Evolutionary conservation across 2,329 filamentous ascomycete species (phyloP), one percentile per base, ranked within the genome.

Genomic region (Lachnellula subtilissima): DNA sequence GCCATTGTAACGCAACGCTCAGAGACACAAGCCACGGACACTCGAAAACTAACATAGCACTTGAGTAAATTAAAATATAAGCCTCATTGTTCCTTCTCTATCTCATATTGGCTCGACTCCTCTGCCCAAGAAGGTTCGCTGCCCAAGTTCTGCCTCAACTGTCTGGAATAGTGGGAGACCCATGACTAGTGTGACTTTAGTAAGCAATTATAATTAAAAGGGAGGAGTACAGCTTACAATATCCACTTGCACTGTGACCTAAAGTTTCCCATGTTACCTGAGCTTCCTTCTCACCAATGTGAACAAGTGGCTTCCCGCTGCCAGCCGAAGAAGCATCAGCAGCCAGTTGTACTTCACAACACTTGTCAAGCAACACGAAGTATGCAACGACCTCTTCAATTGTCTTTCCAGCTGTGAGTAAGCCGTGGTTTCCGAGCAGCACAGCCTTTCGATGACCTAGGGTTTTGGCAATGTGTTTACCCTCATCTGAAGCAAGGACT

Each of bases 251-350:
- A 37, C 8, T 78, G 74, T 0, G 75, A 79, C 0, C 87, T 86
- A 5, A 89, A 74, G 81, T 78, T 70, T 85, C 83, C 65, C 81
- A 84, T 0, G 87, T 90, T 61, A 79, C 85, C 15, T 70, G 72
- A 1, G 87, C 87, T 65, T 90, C 86, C 46, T 82, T 82, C 0
- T 87, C 80, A 3, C 77, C 75, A 63, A 91, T 85, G 68, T 84
- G 83, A 36, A 87, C 73, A 0, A 85, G 86, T 66, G 77, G 71
- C 2, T 79, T 78, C 2, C 86, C 86, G 2, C 82, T 74, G 0
- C 86, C 85, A 0, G 70, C 79, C 0, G 81, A 81, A 1, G 80
- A 80, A 0, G 79, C 80, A 64, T 83, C 81, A 4, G 78, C 80
- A 46, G 81, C 58, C 9, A 80, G 65, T 65, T 79, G 76, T 4